phyloP scores from a whole-genome alignment of 2,329 filamentous ascomycete genomes.

The Paecilomyces fulvus region DNA sequence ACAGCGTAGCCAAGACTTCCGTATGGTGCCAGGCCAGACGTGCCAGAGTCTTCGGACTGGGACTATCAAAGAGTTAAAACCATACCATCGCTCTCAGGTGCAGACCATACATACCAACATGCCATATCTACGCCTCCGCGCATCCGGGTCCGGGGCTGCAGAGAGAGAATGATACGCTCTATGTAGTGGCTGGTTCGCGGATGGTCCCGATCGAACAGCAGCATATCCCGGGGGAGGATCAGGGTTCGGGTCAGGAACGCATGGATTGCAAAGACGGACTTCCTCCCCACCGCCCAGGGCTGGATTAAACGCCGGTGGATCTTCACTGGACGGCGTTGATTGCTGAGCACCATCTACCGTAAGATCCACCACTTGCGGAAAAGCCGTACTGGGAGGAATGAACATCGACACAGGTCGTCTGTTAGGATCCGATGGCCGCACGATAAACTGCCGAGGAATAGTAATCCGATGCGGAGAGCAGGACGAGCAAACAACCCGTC shows the following conservation, averaged over 20 bases:
- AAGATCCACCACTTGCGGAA: slow-evolving; percentile 39
- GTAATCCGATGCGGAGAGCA: slow-evolving; percentile 94
- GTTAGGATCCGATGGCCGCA: slow-evolving; percentile 57
- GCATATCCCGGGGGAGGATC: slow-evolving; percentile 41
- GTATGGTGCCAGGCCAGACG: slow-evolving; percentile 7
- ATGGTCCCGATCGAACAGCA: slow-evolving; percentile 11
- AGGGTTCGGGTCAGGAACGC: slow-evolving; percentile 61
- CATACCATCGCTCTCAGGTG: background rate
- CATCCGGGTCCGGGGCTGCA: slow-evolving; percentile 7
- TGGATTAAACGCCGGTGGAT: slow-evolving; percentile 31
- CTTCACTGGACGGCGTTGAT: slow-evolving; percentile 11
- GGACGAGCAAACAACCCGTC: slow-evolving; percentile 76
- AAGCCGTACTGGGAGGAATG: slow-evolving; percentile 35
- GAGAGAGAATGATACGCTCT: slow-evolving; percentile 20
- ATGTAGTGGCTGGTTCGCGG: slow-evolving; percentile 13
- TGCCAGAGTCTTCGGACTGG: slow-evolving; percentile 4
- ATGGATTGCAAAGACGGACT: slow-evolving; percentile 64
- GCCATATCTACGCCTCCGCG: slow-evolving; percentile 8
- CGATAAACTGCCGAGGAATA: slow-evolving; percentile 88
- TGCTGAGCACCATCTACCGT: slow-evolving; percentile 31
- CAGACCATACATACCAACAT: slow-evolving; percentile 9
- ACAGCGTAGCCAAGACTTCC: slow-evolving; percentile 7
- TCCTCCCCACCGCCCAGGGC: slow-evolving; percentile 56
- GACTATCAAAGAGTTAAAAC: slow-evolving; percentile 3
- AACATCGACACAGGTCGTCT: slow-evolving; percentile 33